Evolutionary conservation across 2,329 filamentous ascomycete species (phyloP), one percentile per base, ranked within the genome.

Genomic region (Ophiocordyceps polyrhachis-furcata): DNA sequence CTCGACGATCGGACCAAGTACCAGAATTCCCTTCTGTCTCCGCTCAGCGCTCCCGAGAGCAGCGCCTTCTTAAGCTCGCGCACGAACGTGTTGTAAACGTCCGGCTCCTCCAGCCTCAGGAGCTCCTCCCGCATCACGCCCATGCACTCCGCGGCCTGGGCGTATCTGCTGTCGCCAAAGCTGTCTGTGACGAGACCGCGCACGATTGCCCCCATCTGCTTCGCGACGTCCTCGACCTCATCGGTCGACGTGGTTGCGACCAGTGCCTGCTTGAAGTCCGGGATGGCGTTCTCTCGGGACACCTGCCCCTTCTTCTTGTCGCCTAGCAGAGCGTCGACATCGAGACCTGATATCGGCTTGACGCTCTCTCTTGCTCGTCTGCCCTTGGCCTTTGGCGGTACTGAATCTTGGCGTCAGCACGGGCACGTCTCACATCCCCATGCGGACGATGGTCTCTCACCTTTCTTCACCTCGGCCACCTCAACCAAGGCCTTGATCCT

Each of bases 331-430:
- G 77, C 78, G 48, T 88, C 82, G 37, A 96, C 73, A 53, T 96
- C 83, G 38, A 98, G 78, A 19, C 88, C 88, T 0, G 89, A 96
- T 9, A 94, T 74, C 0, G 91, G 91, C 53, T 89, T 89, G 47
- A 81, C 73, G 1, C 72, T 63, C 28, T 93, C 79, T 51, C 76
- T 74, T 41, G 71, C 70, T 55, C 81, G 81, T 49, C 78, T 80
- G 32, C 83, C 80, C 59, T 85, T 86, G 38, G 72, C 73, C 59
- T 87, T 91, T 0, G 81, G 79, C 8, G 85, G 83, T 0, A 94
- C 86, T 81, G 52, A 20, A 3, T 3, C 5, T 1, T 20, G 9
- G 9, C 17, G 32, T 23, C 29, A 40, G 12, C 11, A 23, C 17
- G 19, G 19, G 17, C 5, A 14, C 19, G 14, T 3, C 19, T 4